A percentile compares a stretch with the other conserved stretches of the same genome.
Evolutionary conservation across 176 grass and related monocot species (phyloP).

Genomic region (Microstegium vimineum): DNA sequence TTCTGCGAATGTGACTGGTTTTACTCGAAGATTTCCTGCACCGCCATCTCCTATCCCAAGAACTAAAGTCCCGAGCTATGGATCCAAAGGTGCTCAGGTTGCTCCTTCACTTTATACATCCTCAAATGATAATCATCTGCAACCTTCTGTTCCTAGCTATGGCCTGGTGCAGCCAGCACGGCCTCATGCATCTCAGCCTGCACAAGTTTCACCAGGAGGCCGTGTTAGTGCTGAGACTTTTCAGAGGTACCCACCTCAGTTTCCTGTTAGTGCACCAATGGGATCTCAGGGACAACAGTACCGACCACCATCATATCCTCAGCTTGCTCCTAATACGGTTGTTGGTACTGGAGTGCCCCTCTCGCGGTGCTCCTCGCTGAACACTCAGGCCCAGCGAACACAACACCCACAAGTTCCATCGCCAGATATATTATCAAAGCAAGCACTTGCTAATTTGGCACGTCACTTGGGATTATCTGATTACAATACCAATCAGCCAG

Average conservation of each 20-base stretch:
- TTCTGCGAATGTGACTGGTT: neutral
- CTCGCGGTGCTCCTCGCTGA: neutral
- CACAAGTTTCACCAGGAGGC: neutral
- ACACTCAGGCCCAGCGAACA: neutral
- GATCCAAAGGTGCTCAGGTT: too few relatives aligned
- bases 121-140: conserved; percentile 5
- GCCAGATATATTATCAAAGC: conserved; percentile 21
- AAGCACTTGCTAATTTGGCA: conserved; percentile 44
- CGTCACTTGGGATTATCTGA: conserved; percentile 48
- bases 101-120: too few relatives aligned
- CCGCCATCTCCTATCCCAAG: too few relatives aligned
- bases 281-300: conserved; percentile 8
- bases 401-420: neutral
- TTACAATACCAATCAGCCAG: conserved; percentile 10
- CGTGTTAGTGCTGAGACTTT: neutral
- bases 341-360: conserved; percentile 1
- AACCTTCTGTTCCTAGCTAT: conserved; percentile 4
- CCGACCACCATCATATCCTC: conserved; percentile 10
- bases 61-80: too few relatives aligned
- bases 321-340: neutral
- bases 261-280: neutral
- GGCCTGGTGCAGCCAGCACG: neutral
- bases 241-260: conserved; percentile 18
- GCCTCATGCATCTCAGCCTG: neutral
- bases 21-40: neutral